These are phyloP conservation scores for Bonia amplexicaulis DNA, from an alignment of 176 grass and related monocot species.

Conservation along the genomic window DNA sequence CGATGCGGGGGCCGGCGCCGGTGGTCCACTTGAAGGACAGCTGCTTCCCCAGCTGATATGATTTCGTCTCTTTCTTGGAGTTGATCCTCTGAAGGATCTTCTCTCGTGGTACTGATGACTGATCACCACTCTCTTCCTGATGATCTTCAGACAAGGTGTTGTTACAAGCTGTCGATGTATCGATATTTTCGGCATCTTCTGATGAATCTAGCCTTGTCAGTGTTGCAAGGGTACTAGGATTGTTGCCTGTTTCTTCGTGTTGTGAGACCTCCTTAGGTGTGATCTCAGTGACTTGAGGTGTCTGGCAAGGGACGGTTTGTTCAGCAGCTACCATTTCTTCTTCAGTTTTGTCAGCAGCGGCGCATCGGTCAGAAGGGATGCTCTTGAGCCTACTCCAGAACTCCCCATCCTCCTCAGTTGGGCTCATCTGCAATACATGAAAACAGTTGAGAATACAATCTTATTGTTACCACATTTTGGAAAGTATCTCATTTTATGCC, in stretches of 20 bases:
- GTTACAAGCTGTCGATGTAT: background rate
- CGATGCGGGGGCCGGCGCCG: constrained; percentile 82
- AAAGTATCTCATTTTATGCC: background rate
- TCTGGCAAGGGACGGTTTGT: background rate
- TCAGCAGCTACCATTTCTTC: background rate
- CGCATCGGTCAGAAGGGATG: constrained; percentile 32
- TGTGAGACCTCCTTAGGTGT: background rate
- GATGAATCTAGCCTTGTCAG: constrained; percentile 10
- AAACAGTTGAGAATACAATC: constrained; percentile 9
- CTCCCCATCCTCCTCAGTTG: constrained; percentile 64
- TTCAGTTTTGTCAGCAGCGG: background rate
- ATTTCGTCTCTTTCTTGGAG: constrained; percentile 69
- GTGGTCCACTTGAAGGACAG: constrained; percentile 90
- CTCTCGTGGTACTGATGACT: constrained; percentile 41
- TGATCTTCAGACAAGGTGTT: constrained; percentile 2
- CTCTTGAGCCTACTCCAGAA: constrained; percentile 52
- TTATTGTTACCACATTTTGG: background rate
- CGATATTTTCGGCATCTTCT: background rate
- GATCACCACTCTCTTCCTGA: constrained; percentile 3
- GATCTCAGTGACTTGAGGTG: constrained; percentile 1
- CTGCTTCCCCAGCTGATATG: constrained; percentile 76
- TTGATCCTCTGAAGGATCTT: constrained; percentile 61
- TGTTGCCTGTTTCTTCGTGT: background rate
- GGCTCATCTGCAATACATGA: constrained; percentile 55
- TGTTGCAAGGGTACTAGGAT: background rate